Percentiles rank a stretch among this genome's conserved stretches.
These are phyloP conservation scores for Solanum piurae DNA, from an alignment of 257 asterid species.

Conservation along the genomic window DNA sequence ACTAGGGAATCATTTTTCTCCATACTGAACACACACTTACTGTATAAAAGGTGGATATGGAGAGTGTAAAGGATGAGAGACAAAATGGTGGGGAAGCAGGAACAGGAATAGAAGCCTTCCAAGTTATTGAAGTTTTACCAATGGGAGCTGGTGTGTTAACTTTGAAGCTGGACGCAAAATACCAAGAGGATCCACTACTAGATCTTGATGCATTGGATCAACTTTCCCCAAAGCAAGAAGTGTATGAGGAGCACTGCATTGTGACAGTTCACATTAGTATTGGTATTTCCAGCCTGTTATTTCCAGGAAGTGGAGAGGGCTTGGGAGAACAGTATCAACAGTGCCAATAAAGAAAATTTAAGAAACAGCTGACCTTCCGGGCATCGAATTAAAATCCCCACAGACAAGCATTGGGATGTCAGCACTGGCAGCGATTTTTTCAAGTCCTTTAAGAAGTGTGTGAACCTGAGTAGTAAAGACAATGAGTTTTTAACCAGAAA, in stretches of 20 bases:
- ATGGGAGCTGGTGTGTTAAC: constrained; percentile 76
- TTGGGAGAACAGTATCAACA: neutral
- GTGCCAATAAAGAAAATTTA: neutral
- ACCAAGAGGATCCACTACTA: constrained; percentile 73
- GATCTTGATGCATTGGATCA: constrained; percentile 82
- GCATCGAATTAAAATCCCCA: constrained; percentile 88
- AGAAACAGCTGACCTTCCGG: constrained; percentile 61
- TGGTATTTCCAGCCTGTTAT: neutral
- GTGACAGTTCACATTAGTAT: neutral
- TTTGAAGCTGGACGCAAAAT: constrained; percentile 66
- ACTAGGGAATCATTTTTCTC: neutral
- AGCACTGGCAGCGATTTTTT: constrained; percentile 89
- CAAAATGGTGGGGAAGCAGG: neutral
- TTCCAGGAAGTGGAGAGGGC: neutral
- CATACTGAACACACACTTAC: neutral
- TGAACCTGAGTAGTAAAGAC: constrained; percentile 53
- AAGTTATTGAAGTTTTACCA: constrained; percentile 36
- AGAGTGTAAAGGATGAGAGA: neutral
- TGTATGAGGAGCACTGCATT: constrained; percentile 85
- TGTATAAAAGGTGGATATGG: neutral
- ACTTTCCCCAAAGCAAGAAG: constrained; percentile 98
- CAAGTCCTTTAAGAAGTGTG: constrained; percentile 88
- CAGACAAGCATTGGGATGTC: constrained; percentile 96
- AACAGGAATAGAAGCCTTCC: neutral
- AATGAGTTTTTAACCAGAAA: constrained; percentile 4